These are phyloP conservation scores for Melaleuca alternifolia DNA, from an alignment of 345 rosid genomes.

Conservation along the genomic window DNA sequence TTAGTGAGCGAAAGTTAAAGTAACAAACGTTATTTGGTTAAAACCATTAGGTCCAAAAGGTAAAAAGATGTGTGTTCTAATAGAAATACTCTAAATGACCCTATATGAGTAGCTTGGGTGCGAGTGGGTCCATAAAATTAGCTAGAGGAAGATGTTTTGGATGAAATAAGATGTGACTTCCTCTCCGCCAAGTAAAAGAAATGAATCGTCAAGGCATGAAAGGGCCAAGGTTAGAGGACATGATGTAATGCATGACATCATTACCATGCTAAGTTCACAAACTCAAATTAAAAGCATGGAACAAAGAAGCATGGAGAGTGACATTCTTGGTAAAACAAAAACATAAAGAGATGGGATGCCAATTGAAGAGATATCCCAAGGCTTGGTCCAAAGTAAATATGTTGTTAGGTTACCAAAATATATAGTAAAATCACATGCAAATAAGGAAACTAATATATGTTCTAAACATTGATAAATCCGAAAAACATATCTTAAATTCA, in stretches of 20 bases:
- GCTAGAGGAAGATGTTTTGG: no score
- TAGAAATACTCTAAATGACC: background rate
- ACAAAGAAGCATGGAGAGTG: no score
- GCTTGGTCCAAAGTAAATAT: background rate
- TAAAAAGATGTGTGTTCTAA: background rate
- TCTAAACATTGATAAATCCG: background rate
- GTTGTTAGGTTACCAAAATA: background rate
- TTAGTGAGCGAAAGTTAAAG: background rate
- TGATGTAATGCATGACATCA: background rate
- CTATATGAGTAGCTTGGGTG: background rate
- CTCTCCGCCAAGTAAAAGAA: background rate
- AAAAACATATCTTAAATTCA: background rate
- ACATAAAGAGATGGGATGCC: background rate
- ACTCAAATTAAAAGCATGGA: background rate
- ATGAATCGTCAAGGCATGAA: background rate
- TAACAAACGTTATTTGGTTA: background rate
- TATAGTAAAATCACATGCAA: background rate
- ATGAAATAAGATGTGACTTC: background rate
- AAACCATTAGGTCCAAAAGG: background rate
- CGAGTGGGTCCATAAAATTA: no score
- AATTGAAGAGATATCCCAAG: background rate
- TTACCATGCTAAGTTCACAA: background rate
- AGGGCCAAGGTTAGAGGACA: background rate
- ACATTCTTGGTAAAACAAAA: background rate
- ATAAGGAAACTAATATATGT: background rate